These are phyloP conservation scores for Fremontodendron californicum DNA, from an alignment of 345 rosid genomes.

Conservation along the genomic window DNA sequence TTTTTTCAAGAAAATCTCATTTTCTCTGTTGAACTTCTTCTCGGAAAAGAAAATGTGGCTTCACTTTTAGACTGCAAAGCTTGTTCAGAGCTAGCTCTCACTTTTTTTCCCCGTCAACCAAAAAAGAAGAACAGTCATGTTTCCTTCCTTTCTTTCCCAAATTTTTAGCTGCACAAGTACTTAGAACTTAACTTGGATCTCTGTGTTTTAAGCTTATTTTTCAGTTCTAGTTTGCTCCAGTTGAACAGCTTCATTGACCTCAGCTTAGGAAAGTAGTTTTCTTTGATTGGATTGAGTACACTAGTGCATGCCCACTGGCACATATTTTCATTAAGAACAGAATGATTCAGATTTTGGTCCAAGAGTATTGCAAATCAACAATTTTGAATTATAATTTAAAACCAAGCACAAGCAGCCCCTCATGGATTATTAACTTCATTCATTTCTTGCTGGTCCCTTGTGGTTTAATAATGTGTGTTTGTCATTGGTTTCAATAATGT, in stretches of 20 bases:
- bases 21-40: neutral
- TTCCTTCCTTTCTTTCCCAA: neutral
- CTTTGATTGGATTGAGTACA: neutral
- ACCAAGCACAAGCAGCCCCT: neutral
- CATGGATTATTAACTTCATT: slow-evolving; percentile 4
- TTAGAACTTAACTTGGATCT: neutral
- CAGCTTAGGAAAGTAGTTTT: neutral
- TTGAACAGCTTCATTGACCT: too few relatives aligned
- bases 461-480: slow-evolving; percentile 9
- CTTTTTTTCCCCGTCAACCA: neutral
- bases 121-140: neutral
- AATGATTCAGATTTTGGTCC: slow-evolving; percentile 7
- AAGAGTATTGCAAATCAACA: neutral
- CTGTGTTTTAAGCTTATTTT: neutral
- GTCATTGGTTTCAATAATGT: slow-evolving; percentile 12
- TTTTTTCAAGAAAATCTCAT: neutral
- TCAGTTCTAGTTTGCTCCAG: neutral
- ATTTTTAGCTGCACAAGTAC: neutral
- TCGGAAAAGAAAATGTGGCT: slow-evolving; percentile 1
- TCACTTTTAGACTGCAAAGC: neutral
- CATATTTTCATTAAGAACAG: neutral
- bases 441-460: slow-evolving; percentile 10
- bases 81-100: neutral
- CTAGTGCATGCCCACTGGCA: neutral
- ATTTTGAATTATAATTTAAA: neutral